Percentiles rank a stretch among this genome's conserved stretches.
Evolutionary conservation across 768 basidiomycete species (phyloP).

Genomic region (Hypsizygus marmoreus): DNA sequence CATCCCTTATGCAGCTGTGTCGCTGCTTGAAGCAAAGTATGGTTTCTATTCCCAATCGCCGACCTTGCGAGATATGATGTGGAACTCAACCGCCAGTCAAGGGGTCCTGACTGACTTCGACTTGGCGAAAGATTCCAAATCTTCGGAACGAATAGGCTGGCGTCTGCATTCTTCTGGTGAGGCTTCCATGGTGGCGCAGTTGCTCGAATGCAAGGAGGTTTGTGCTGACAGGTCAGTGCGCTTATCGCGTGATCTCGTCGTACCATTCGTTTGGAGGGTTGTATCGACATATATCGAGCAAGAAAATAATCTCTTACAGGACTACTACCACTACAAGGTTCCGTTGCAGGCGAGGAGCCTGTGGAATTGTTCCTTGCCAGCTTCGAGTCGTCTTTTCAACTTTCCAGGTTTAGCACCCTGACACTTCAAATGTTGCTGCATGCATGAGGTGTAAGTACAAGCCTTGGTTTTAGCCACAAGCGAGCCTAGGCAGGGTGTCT

Average conservation of each 20-base stretch:
- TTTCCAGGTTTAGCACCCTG: too few species aligned
- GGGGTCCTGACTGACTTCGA: constrained; percentile 18
- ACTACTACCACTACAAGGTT: too few species aligned
- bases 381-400: too few species aligned
- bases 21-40: not conserved
- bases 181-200: not conserved
- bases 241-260: constrained; percentile 8
- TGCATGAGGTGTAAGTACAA: too few species aligned
- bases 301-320: not conserved
- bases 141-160: too few species aligned
- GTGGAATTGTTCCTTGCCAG: too few species aligned
- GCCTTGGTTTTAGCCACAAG: too few species aligned
- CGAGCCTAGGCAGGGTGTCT: too few species aligned
- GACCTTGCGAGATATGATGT: constrained; percentile 6
- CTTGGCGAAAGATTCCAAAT: not conserved
- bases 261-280: constrained; percentile 16
- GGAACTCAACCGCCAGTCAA: not conserved
- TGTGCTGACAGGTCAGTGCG: constrained; percentile 8
- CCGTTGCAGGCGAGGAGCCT: too few species aligned
- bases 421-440: too few species aligned
- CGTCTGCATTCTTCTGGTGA: not conserved
- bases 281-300: not conserved
- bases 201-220: constrained; percentile 12
- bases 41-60: not conserved
- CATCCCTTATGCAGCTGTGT: too few species aligned